Evolutionary conservation across 1,284 basidiomycete genomes (phyloP), one percentile per base, ranked within the genome.

Genomic region (Singerocomus rubriflavus): DNA sequence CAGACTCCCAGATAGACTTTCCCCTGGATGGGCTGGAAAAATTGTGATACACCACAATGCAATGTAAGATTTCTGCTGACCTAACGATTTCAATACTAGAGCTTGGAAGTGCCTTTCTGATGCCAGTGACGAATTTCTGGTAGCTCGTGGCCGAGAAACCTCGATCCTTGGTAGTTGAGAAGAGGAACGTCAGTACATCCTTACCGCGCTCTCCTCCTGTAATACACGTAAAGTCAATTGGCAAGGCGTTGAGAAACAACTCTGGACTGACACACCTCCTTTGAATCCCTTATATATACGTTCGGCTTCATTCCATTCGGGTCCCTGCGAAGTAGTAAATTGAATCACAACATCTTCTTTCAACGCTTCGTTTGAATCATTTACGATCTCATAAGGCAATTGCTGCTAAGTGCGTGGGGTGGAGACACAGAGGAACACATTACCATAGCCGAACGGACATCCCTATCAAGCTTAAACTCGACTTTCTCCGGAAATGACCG

Each of bases 281-380:
- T 54, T 32, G 42, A 69, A 66, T 17, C 56, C 60, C 43, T 55
- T 54, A 32, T 33, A 56, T 43, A 16, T 52, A 17, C 26, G 37
- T 27, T 68, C 55, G 25, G 11, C 16, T 14, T 8, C 39, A 14
- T 54, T 53, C 56, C 62, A 59, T 14, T 39, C 9, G 3, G n/a
- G 14, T n/a, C 50, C 48, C 11, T 12, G 4, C 10, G 13, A 33
- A 26, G 61, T 48, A 5, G 0, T 11, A 30, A 71, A 61, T 38
- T 55, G 54, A 31, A 71, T 39, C n/a, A 71, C 51, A 11, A 65
- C 43, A 41, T 64, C 45, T 12, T 51, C 40, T 38, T 21, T 54
- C 44, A 67, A 45, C 27, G 45, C 36, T 5, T 4, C 6, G 0
- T 26, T 13, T 0, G 0, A 1, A 17, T 69, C 51, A 13, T 57